These are phyloP conservation scores for Cinchona pubescens DNA, from an alignment of 257 asterid genomes.

Conservation along the genomic window DNA sequence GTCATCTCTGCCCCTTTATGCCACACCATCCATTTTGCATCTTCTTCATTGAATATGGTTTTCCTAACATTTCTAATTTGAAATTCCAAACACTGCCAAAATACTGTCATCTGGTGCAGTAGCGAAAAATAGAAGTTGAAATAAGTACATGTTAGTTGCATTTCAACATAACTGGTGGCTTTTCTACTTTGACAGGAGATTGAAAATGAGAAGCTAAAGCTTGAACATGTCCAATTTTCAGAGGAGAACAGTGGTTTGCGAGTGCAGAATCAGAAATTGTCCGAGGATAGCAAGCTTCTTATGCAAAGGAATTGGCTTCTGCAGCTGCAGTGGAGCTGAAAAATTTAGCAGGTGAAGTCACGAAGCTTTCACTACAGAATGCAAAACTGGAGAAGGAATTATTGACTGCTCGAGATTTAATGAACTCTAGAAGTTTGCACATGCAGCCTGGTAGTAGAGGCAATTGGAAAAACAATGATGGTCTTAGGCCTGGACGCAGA, in stretches of 20 bases:
- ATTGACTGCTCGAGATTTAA: slow-evolving; percentile 54
- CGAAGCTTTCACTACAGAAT: slow-evolving; percentile 76
- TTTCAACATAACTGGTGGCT: background rate
- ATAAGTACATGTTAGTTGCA: background rate
- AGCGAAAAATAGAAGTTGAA: background rate
- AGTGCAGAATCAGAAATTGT: slow-evolving; percentile 80
- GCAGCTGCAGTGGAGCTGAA: slow-evolving; percentile 96
- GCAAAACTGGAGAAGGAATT: slow-evolving; percentile 79
- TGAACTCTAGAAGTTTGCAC: slow-evolving; percentile 50
- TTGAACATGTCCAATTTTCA: slow-evolving; percentile 64
- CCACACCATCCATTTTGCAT: background rate
- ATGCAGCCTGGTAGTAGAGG: slow-evolving; percentile 39
- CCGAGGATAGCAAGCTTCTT: slow-evolving; percentile 94
- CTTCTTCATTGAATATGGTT: background rate
- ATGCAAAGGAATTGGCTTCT: slow-evolving; percentile 96
- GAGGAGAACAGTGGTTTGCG: slow-evolving; percentile 85
- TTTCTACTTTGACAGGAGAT: slow-evolving; percentile 51
- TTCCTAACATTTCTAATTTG: background rate
- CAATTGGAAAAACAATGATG: slow-evolving; percentile 57
- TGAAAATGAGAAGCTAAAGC: slow-evolving; percentile 80
- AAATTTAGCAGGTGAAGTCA: slow-evolving; percentile 88
- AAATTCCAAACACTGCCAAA: background rate
- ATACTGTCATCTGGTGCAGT: background rate
- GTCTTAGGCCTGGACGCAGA: slow-evolving; percentile 52
- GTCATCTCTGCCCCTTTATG: background rate